Evolutionary conservation across 176 grass and related monocot genomes (phyloP).

Genomic region (Paspalum vaginatum): DNA sequence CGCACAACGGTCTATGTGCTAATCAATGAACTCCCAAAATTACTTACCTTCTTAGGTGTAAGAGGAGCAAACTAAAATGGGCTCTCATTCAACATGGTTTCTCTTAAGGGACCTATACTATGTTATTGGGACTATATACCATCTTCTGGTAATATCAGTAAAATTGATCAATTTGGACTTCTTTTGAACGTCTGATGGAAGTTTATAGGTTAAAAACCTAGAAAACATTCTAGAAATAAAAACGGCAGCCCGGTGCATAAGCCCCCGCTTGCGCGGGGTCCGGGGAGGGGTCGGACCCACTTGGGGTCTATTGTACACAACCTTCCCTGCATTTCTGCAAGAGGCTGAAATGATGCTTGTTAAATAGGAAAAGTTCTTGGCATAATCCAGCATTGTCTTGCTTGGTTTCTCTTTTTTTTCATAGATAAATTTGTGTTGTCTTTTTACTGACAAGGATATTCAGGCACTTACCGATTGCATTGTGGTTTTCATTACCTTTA

Average conservation of each 20-base stretch:
- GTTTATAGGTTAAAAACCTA: constrained; percentile 21
- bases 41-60: neutral
- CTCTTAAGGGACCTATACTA: neutral
- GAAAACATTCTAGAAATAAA: neutral
- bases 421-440: constrained; percentile 2
- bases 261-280: no score
- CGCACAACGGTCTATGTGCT: neutral
- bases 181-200: neutral
- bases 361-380: neutral
- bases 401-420: neutral
- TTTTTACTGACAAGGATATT: neutral
- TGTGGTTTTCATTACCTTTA: neutral
- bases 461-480: neutral
- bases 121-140: neutral
- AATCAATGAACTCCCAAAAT: neutral
- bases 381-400: neutral
- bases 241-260: no score
- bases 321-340: no score
- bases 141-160: constrained; percentile 11
- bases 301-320: no score
- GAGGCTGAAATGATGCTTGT: no score
- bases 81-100: neutral
- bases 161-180: constrained; percentile 18
- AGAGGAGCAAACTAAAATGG: neutral
- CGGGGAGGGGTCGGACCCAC: no score